phyloP scores from a whole-genome alignment of 495 filamentous ascomycete species.

The Aspergillus leporis region DNA sequence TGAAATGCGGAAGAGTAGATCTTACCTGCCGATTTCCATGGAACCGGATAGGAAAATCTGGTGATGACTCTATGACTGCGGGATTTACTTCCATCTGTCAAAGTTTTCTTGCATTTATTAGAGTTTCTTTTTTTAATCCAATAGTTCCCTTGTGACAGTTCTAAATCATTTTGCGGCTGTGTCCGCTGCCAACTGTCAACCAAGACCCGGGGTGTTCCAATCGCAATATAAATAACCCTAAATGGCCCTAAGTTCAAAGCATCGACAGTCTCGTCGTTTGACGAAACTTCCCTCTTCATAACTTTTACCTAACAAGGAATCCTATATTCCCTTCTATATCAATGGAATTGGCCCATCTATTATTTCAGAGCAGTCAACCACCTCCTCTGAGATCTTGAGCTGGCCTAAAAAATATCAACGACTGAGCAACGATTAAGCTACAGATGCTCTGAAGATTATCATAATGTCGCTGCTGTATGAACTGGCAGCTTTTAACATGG shows the following conservation, averaged over 20 bases:
- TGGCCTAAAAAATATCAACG: neutral
- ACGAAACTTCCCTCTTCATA: no score
- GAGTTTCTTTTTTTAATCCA: neutral
- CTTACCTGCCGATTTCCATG: neutral
- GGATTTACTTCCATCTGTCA: no score
- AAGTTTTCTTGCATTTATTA: neutral
- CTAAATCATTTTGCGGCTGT: neutral
- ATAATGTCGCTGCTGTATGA: neutral
- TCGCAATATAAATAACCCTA: neutral
- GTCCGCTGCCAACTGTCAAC: conserved; percentile 1
- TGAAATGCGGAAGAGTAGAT: neutral
- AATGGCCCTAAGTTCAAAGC: neutral
- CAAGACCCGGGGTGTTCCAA: neutral
- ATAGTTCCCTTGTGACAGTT: neutral
- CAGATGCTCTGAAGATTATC: neutral
- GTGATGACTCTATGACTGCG: neutral
- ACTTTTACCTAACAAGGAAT: no score
- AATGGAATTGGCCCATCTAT: neutral
- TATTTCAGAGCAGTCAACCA: neutral
- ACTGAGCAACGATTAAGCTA: neutral
- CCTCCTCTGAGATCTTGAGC: neutral
- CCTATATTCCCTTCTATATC: neutral
- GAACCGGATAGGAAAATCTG: conserved; percentile 9
- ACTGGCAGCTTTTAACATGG: neutral
- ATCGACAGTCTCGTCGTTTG: neutral